These are phyloP conservation scores for Podospora pseudopauciseta DNA, from an alignment of 495 filamentous ascomycete species.

Conservation along the genomic window DNA sequence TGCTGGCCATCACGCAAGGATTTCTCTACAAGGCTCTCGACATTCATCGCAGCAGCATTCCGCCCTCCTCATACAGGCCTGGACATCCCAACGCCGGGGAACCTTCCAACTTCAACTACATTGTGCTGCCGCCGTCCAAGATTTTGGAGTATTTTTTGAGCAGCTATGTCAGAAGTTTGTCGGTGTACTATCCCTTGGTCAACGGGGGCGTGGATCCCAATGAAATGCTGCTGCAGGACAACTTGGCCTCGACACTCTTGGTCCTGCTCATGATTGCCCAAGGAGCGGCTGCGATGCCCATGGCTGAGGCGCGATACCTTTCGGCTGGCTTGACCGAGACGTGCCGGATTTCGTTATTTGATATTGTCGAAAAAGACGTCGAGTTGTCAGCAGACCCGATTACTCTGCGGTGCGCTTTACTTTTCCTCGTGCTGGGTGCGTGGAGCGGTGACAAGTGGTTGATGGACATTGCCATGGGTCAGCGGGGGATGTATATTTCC, in stretches of 20 bases:
- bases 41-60: slow-evolving; percentile 47
- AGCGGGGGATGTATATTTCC: slow-evolving; percentile 62
- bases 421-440: slow-evolving; percentile 57
- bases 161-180: slow-evolving; percentile 55
- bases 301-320: slow-evolving; percentile 54
- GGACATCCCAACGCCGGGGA: slow-evolving; percentile 29
- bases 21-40: slow-evolving; percentile 62
- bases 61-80: neutral
- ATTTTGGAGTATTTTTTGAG: slow-evolving; percentile 60
- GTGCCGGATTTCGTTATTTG: slow-evolving; percentile 62
- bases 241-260: slow-evolving; percentile 55
- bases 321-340: slow-evolving; percentile 61
- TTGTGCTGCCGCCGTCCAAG: slow-evolving; percentile 55
- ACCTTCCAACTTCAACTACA: slow-evolving; percentile 48
- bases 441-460: slow-evolving; percentile 70
- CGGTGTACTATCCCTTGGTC: slow-evolving; percentile 56
- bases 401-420: slow-evolving; percentile 55
- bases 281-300: slow-evolving; percentile 56
- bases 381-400: slow-evolving; percentile 56
- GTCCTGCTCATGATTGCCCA: slow-evolving; percentile 64
- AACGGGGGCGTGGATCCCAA: slow-evolving; percentile 55
- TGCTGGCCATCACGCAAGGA: slow-evolving; percentile 59
- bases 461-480: slow-evolving; percentile 69
- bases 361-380: slow-evolving; percentile 62
- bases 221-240: slow-evolving; percentile 54